These are phyloP conservation scores for Incumbomyces delicatus DNA, from an alignment of 2,329 filamentous ascomycete species.

Conservation along the genomic window DNA sequence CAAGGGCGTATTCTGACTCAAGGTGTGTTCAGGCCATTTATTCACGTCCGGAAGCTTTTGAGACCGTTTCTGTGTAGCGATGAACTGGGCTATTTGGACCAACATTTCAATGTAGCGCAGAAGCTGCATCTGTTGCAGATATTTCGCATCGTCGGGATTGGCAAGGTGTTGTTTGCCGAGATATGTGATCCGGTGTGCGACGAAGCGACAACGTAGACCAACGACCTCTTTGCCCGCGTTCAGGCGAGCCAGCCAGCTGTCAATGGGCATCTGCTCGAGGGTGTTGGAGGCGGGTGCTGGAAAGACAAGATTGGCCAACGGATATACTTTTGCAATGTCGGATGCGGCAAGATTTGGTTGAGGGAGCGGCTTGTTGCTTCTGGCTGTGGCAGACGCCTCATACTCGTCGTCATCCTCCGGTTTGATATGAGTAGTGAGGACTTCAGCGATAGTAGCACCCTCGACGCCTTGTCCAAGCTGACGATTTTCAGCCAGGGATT, in stretches of 20 bases:
- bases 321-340: slow-evolving; percentile 38
- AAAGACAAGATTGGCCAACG: slow-evolving; percentile 31
- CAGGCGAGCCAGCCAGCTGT: slow-evolving; percentile 34
- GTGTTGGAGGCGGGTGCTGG: slow-evolving; percentile 32
- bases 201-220: slow-evolving; percentile 33
- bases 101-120: slow-evolving; percentile 37
- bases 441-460: slow-evolving; percentile 31
- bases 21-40: slow-evolving; percentile 16
- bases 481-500: slow-evolving; percentile 39
- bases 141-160: slow-evolving; percentile 19
- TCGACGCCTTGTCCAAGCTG: slow-evolving; percentile 31
- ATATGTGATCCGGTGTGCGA: slow-evolving; percentile 32
- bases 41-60: slow-evolving; percentile 20
- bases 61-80: slow-evolving; percentile 28
- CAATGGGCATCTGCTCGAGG: slow-evolving; percentile 33
- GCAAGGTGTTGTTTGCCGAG: slow-evolving; percentile 29
- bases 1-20: slow-evolving; percentile 13
- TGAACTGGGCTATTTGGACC: slow-evolving; percentile 33
- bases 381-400: slow-evolving; percentile 24
- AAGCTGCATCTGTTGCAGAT: slow-evolving; percentile 27
- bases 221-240: slow-evolving; percentile 27
- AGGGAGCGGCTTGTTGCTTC: slow-evolving; percentile 38
- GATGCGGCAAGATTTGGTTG: slow-evolving; percentile 32
- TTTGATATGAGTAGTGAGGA: slow-evolving; percentile 35
- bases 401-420: slow-evolving; percentile 15